Evolutionary conservation across 2,329 filamentous ascomycete species (phyloP), one percentile per base, ranked within the genome.

Genomic region (Diplodia scrobiculata): DNA sequence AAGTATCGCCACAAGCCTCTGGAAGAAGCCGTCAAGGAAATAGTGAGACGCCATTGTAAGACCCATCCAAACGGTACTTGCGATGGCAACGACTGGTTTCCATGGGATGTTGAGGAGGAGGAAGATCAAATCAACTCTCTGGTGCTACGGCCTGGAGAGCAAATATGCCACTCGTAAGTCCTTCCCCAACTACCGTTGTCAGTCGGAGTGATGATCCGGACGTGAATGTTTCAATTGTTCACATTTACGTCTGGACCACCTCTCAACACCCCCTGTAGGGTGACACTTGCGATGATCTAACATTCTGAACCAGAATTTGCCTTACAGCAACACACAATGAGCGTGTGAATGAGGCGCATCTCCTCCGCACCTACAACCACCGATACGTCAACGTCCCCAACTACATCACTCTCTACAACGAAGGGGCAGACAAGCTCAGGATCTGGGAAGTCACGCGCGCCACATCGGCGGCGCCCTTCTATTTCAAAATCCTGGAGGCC

Each of bases 381-480:
- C 77, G 74, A 67, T 83, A 83, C 69, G 70, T 74, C 7, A 72
- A 77, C 0, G 75, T 79, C 0, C 74, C 78, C 2, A 76, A 76
- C 60, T 83, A 80, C 79, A 77, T 81, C 5, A 80, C 78, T 2
- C 73, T 75, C 1, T 83, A 83, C 74, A 83, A 83, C 68, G 77
- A 80, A 71, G 80, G 79, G 9, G 77, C 78, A 5, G 80, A 82
- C 66, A 73, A 74, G 50, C 72, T 83, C 17, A 76, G 78, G 1
- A 83, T 85, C 48, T 85, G 82, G 78, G 73, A 84, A 71, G 83
- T 83, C 0, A 83, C 81, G 0, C 73, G 82, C 7, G 83, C 83
- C 1, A 84, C 83, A 0, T 82, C 80, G 0, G 83, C 83, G 2
- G 83, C 83, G 0, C 82, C 83, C 0, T 83, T 83, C 70, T 83